A percentile compares a stretch with the other conserved stretches of the same genome.
Evolutionary conservation across 345 rosid genomes (phyloP).

Genomic region (Anacardium occidentale): DNA sequence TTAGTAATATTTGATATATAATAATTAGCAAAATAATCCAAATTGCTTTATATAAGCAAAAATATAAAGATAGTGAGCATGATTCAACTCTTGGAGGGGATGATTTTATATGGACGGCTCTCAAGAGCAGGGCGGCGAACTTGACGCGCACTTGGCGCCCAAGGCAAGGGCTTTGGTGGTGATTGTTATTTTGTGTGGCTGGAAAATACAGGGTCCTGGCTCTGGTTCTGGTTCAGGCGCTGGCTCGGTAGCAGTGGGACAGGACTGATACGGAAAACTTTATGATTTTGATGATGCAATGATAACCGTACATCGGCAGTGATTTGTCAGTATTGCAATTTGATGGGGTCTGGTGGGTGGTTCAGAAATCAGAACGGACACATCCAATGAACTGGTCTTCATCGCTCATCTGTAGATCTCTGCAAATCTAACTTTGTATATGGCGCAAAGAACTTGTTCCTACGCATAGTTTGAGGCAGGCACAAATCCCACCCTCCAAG

Average conservation of each 20-base stretch:
- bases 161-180: neutral
- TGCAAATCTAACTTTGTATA: slow-evolving; percentile 13
- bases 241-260: neutral
- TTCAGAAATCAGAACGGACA: slow-evolving; percentile 15
- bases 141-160: neutral
- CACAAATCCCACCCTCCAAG: too few species aligned
- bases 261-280: neutral
- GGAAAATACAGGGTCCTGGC: too few species aligned
- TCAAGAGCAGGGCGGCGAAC: neutral
- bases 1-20: too few species aligned
- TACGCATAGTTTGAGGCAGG: too few species aligned
- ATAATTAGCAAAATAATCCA: too few species aligned
- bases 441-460: too few species aligned
- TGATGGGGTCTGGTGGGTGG: neutral
- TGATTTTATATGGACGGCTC: too few species aligned
- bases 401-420: neutral
- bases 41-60: too few species aligned
- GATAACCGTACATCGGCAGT: neutral
- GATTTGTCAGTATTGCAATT: neutral
- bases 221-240: too few species aligned
- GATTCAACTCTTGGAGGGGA: too few species aligned
- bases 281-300: neutral
- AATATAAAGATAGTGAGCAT: too few species aligned
- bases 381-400: slow-evolving; percentile 10
- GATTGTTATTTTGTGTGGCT: too few species aligned